Conservation (phyloP, 1,284 basidiomycete genomes). For the Leccinum huronense region DNA sequence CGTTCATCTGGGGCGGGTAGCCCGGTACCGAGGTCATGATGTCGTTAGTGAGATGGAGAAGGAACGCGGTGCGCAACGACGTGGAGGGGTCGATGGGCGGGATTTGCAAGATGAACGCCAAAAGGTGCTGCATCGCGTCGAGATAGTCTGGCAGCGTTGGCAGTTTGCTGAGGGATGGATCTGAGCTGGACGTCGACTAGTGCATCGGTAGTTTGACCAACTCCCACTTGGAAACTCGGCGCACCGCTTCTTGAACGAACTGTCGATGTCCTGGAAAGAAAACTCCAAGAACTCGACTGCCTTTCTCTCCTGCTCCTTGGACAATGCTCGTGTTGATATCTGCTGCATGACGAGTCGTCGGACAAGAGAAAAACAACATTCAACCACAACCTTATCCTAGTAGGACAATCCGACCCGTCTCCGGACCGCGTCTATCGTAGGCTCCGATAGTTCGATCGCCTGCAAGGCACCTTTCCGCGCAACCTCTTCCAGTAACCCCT, state of each 20-base stretch:
- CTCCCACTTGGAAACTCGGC: conserved; percentile 23
- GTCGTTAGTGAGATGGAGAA: conserved; percentile 71
- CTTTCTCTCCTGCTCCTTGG: conserved; percentile 57
- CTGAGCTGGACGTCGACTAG: conserved; percentile 40
- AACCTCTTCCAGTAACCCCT: conserved; percentile 60
- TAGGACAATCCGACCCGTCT: conserved; percentile 58
- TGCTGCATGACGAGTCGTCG: too few relatives aligned
- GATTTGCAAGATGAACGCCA: conserved; percentile 65
- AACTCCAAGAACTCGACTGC: conserved; percentile 64
- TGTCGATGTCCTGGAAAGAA: conserved; percentile 57
- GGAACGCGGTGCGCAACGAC: conserved; percentile 57
- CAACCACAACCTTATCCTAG: conserved; percentile 22
- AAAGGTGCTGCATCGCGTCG: conserved; percentile 48
- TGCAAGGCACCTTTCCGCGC: conserved; percentile 62
- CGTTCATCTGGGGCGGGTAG: conserved; percentile 46
- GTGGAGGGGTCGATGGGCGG: conserved; percentile 68
- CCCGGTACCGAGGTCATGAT: conserved; percentile 56
- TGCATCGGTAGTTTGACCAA: neutral
- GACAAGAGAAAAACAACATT: conserved; percentile 10
- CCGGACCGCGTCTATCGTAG: conserved; percentile 70
- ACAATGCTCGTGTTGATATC: conserved; percentile 32
- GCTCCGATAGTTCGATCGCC: conserved; percentile 60
- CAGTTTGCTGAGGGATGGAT: conserved; percentile 45
- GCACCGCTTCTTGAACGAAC: conserved; percentile 71
- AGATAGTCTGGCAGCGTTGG: conserved; percentile 58